phyloP scores from a whole-genome alignment of 495 filamentous ascomycete species.

The Penicilliopsis zonata region DNA sequence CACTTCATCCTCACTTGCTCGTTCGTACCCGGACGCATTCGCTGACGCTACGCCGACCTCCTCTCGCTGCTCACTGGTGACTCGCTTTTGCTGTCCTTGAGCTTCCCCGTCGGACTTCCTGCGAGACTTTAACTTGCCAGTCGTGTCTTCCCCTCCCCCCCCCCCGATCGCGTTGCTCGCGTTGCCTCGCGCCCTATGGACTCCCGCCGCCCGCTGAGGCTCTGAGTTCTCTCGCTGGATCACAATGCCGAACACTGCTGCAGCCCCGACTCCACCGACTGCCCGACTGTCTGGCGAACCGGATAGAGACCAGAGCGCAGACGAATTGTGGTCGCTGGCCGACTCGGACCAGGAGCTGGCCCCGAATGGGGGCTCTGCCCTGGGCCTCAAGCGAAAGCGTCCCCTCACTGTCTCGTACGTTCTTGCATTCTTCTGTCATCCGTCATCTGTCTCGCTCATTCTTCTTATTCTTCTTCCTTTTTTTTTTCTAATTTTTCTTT shows the following conservation, averaged over 20 bases:
- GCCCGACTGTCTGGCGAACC: slow-evolving; percentile 10
- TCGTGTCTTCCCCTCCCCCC: too few relatives aligned
- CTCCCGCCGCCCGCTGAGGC: slow-evolving; percentile 9
- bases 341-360: slow-evolving; percentile 26
- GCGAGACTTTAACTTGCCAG: too few relatives aligned
- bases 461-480: neutral
- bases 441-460: neutral
- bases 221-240: slow-evolving; percentile 20
- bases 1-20: too few relatives aligned
- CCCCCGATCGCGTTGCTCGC: too few relatives aligned
- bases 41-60: too few relatives aligned
- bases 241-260: slow-evolving; percentile 29
- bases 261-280: slow-evolving; percentile 12
- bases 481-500: neutral
- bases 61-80: too few relatives aligned
- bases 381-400: slow-evolving; percentile 29
- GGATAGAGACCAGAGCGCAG: slow-evolving; percentile 24
- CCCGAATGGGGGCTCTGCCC: slow-evolving; percentile 18
- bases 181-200: neutral
- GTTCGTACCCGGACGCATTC: too few relatives aligned
- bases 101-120: too few relatives aligned
- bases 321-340: slow-evolving; percentile 23
- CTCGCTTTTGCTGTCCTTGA: too few relatives aligned
- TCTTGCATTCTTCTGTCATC: slow-evolving; percentile 2
- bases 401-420: slow-evolving; percentile 36